Percentiles rank a stretch among this genome's conserved stretches.
phyloP scores from a whole-genome alignment of 306 rosid species.

The Corylus avellana region DNA sequence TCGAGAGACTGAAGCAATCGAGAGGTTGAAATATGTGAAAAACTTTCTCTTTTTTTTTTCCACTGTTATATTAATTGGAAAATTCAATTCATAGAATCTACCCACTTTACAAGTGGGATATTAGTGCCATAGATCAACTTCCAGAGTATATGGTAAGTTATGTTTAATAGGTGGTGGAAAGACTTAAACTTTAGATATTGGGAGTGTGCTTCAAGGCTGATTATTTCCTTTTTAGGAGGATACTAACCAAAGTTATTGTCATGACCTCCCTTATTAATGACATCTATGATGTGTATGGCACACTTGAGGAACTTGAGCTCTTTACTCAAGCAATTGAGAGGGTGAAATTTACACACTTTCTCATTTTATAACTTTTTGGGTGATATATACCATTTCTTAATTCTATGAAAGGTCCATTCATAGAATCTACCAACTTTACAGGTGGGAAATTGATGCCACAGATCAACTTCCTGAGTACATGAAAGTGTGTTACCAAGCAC shows the following conservation, averaged over 20 bases:
- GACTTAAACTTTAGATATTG: constrained; percentile 42
- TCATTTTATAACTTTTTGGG: neutral
- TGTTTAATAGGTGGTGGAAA: constrained; percentile 49
- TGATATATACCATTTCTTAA: too few species aligned
- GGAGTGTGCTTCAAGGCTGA: constrained; percentile 36
- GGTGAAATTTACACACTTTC: constrained; percentile 9
- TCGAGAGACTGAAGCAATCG: too few species aligned
- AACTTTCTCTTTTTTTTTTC: too few species aligned
- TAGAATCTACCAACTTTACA: neutral
- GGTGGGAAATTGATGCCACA: constrained; percentile 2
- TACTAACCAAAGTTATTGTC: constrained; percentile 14
- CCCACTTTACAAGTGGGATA: too few species aligned
- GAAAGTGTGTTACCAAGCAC: neutral
- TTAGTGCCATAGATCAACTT: too few species aligned
- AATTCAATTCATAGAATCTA: too few species aligned
- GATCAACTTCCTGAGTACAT: constrained; percentile 20
- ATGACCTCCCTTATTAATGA: constrained; percentile 40
- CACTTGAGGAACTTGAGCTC: constrained; percentile 46
- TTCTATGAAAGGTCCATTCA: too few species aligned
- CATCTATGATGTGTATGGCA: constrained; percentile 51
- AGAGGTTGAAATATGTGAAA: too few species aligned
- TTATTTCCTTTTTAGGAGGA: constrained; percentile 31
- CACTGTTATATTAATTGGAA: too few species aligned
- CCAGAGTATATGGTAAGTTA: neutral
- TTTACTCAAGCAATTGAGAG: constrained; percentile 47